Percentiles rank a stretch among this genome's conserved stretches.
Conservation (phyloP, 129 eudicot species). For the Tagetes patula region DNA sequence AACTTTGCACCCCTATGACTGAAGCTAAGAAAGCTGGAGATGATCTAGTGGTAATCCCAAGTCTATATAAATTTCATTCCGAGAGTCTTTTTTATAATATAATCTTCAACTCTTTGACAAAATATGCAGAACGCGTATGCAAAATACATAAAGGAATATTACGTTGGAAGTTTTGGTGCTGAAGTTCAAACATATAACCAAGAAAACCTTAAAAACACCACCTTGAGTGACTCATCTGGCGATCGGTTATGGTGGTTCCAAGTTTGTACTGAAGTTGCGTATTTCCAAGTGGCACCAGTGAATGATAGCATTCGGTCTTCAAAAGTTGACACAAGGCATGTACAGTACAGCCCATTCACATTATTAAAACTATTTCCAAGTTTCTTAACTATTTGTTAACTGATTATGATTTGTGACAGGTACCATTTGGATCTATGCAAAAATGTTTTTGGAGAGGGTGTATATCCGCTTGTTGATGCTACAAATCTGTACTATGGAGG, state of each 20-base stretch:
- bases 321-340: conserved; percentile 66
- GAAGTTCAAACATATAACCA: conserved; percentile 72
- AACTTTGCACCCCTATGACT: conserved; percentile 68
- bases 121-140: conserved; percentile 75
- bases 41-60: conserved; percentile 76
- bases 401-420: conserved; percentile 47
- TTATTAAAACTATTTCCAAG: not conserved
- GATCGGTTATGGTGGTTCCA: conserved; percentile 99
- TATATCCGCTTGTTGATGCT: conserved; percentile 78
- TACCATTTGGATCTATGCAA: conserved; percentile 98
- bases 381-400: conserved; percentile 7
- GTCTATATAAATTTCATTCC: conserved; percentile 17
- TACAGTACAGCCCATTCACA: not conserved
- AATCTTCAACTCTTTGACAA: conserved; percentile 2
- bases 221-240: conserved; percentile 38
- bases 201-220: conserved; percentile 56
- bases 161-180: conserved; percentile 52
- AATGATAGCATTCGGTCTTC: conserved; percentile 90
- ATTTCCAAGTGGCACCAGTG: conserved; percentile 93
- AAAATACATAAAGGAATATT: conserved; percentile 71
- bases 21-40: conserved; percentile 85
- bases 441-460: conserved; percentile 85
- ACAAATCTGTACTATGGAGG: conserved; percentile 96
- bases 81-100: not conserved
- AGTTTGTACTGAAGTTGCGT: conserved; percentile 97